phyloP scores from a whole-genome alignment of 1,284 basidiomycete species.

The Chalciporus sp. region DNA sequence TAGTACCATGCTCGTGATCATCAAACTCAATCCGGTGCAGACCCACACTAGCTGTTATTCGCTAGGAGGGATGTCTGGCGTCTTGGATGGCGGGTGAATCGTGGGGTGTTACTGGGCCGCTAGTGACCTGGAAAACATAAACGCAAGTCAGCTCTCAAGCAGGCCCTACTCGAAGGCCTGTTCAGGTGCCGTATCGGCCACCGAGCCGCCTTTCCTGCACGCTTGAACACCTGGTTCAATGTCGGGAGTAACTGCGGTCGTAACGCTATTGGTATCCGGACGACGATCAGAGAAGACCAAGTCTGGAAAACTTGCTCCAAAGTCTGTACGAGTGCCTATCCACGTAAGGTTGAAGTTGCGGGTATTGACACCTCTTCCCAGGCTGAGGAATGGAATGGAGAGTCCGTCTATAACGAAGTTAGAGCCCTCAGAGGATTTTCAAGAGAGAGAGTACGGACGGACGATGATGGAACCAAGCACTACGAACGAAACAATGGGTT shows the following conservation, averaged over 20 bases:
- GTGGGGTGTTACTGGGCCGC: not conserved
- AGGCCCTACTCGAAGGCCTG: not conserved
- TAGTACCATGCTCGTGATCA: too few species aligned
- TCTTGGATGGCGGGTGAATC: not conserved
- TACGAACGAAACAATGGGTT: slow-evolving; percentile 83
- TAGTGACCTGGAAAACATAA: not conserved
- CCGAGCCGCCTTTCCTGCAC: not conserved
- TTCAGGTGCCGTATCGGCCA: not conserved
- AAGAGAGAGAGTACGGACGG: slow-evolving; percentile 59
- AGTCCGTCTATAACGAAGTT: slow-evolving; percentile 63
- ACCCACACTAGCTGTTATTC: too few species aligned
- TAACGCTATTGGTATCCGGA: too few species aligned
- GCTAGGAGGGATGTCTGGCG: not conserved
- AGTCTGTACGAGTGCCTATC: slow-evolving; percentile 37
- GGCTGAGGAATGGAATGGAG: slow-evolving; percentile 85
- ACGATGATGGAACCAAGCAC: slow-evolving; percentile 83
- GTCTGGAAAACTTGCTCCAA: slow-evolving; percentile 41
- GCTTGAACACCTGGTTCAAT: slow-evolving; percentile 23
- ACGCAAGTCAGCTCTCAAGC: not conserved
- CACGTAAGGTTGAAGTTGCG: slow-evolving; percentile 46
- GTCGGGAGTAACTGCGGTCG: slow-evolving; percentile 15
- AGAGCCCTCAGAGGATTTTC: too few species aligned
- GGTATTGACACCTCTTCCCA: slow-evolving; percentile 69
- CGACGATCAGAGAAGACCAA: too few species aligned
- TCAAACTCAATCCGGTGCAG: too few species aligned